Evolutionary conservation across 371 early-diverging fungal species (phyloP).

Genomic region (Sporodiniella umbellata): DNA sequence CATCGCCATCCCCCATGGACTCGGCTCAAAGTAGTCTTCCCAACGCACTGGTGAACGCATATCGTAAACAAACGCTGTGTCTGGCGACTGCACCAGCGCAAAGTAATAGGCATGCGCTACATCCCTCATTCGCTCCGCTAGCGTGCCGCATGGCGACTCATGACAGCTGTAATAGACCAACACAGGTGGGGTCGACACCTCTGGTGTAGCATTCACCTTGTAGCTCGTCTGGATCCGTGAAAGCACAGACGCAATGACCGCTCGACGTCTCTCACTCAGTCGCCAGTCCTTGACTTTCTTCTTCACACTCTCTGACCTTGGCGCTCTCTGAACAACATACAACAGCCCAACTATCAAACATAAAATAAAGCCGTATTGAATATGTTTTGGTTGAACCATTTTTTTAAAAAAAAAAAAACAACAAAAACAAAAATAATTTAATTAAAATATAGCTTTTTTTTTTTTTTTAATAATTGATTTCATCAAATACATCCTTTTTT

Average conservation of each 20-base stretch:
- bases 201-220: conserved; percentile 43
- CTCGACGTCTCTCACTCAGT: no score
- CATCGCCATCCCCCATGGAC: conserved; percentile 32
- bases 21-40: conserved; percentile 35
- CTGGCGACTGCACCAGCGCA: conserved; percentile 26
- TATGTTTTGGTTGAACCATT: no score
- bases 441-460: no score
- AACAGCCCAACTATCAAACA: no score
- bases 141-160: conserved; percentile 20
- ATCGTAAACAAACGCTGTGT: conserved; percentile 35
- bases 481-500: no score
- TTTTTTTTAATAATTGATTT: no score
- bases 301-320: no score
- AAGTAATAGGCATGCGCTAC: conserved; percentile 36
- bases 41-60: conserved; percentile 28
- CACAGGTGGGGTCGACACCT: conserved; percentile 37
- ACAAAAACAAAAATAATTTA: no score
- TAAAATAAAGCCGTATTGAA: no score
- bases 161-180: conserved; percentile 30
- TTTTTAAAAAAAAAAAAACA: no score
- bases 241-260: conserved; percentile 31
- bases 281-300: no score
- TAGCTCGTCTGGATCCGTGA: conserved; percentile 40
- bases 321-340: no score
- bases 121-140: conserved; percentile 26